Evolutionary conservation across 2,329 filamentous ascomycete genomes (phyloP), one percentile per base, ranked within the genome.

Genomic region (Aspergillus aculeatus): DNA sequence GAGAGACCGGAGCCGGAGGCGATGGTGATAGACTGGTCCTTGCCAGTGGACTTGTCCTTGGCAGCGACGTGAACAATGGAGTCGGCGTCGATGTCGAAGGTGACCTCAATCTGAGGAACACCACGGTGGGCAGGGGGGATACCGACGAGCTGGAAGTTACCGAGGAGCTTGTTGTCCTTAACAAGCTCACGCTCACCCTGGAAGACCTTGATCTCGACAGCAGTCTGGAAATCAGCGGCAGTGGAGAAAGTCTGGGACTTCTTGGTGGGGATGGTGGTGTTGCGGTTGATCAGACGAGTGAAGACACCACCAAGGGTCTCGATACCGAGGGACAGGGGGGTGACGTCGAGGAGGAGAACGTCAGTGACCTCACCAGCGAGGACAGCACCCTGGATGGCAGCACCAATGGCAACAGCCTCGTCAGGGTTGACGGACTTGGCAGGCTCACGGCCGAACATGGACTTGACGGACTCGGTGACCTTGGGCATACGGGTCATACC

Each of bases 401-500:
- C 94, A 86, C 94, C 94, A 71, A 97, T 96, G 73, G 94, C 94
- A 64, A 98, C 94, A 78, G 94, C 94, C 86, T 98, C 94, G 70
- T 98, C 94, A 62, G 94, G 94, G 86, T 98, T 98, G 78, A 98
- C 93, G 54, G 94, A 96, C 87, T 97, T 98, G 80, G 93, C 91
- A 66, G 94, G 92, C 59, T 97, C 94, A 76, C 93, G 93, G 68
- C 93, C 93, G 79, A 98, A 98, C 78, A 97, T 93, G 83, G 83
- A 87, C 89, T 96, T 96, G 78, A 97, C 93, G 49, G 92, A 95
- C 83, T 97, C 92, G 65, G 87, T 85, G 68, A 98, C 94, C 89
- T 97, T 97, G 78, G 94, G 94, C 93, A 98, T 98, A 83, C 94
- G 94, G 71, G 94, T 97, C 93, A 97, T 97, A 82, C 94, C 94